A percentile compares a stretch with the other conserved stretches of the same genome.
phyloP scores from a whole-genome alignment of 192 early-diverging fungal genomes.

The Coemansia sp. region DNA sequence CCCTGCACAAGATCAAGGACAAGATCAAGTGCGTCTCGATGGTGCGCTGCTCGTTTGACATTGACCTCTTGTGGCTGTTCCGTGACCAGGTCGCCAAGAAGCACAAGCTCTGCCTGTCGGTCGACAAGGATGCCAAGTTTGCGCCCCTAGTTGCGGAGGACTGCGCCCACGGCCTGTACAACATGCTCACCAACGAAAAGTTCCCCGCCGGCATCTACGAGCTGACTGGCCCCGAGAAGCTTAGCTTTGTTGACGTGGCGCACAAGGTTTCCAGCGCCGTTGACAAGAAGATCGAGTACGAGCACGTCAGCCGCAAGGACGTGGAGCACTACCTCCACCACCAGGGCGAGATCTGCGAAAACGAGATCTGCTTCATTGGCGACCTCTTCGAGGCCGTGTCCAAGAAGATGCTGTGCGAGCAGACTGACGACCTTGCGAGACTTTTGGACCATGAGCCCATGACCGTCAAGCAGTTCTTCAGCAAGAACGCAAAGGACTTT shows the following conservation, averaged over 20 bases:
- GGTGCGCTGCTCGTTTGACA: constrained; percentile 50
- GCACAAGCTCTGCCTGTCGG: constrained; percentile 35
- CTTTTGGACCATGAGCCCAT: constrained; percentile 46
- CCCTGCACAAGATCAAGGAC: constrained; percentile 32
- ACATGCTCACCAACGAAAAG: constrained; percentile 42
- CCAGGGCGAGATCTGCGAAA: constrained; percentile 20
- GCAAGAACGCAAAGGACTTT: constrained; percentile 50
- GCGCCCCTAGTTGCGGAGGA: constrained; percentile 36
- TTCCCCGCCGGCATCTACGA: constrained; percentile 42
- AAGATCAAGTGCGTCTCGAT: constrained; percentile 42
- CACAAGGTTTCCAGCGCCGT: constrained; percentile 27
- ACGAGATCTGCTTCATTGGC: constrained; percentile 32
- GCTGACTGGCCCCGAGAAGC: constrained; percentile 37
- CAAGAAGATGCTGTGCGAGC: constrained; percentile 25
- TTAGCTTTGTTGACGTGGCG: constrained; percentile 27
- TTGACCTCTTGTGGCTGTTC: constrained; percentile 51
- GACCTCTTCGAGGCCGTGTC: constrained; percentile 41
- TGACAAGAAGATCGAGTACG: constrained; percentile 32
- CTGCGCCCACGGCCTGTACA: constrained; percentile 36
- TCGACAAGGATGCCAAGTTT: constrained; percentile 28
- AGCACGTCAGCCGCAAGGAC: constrained; percentile 32
- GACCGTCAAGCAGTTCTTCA: constrained; percentile 35
- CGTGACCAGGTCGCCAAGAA: constrained; percentile 42
- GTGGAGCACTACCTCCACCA: constrained; percentile 35
- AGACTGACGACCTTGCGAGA: constrained; percentile 35